Percentiles rank a stretch among this genome's conserved stretches.
Evolutionary conservation across 306 rosid genomes (phyloP).

Genomic region (Cucurbita moschata): DNA sequence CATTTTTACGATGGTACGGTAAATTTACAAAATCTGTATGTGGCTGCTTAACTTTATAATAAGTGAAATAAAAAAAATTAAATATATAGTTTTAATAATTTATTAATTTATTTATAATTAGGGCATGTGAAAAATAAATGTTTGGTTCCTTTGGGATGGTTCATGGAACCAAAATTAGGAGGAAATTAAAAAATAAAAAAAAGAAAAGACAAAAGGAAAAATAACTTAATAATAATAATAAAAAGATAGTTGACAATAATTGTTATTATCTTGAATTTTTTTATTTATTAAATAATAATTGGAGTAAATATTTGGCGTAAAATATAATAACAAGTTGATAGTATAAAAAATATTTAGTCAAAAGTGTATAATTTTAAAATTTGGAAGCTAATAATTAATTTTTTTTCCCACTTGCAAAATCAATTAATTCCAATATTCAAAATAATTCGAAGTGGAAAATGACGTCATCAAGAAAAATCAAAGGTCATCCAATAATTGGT

Average conservation of each 20-base stretch:
- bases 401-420: neutral
- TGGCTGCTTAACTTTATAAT: too few relatives aligned
- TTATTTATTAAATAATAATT: too few relatives aligned
- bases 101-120: too few relatives aligned
- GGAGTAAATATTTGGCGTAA: neutral
- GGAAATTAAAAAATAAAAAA: too few relatives aligned
- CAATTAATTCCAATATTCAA: neutral
- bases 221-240: too few relatives aligned
- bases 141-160: too few relatives aligned
- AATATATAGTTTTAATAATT: too few relatives aligned
- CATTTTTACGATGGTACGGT: too few relatives aligned
- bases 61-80: too few relatives aligned
- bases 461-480: neutral
- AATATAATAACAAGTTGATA: neutral
- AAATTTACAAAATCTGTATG: too few relatives aligned
- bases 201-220: too few relatives aligned
- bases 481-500: neutral
- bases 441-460: neutral
- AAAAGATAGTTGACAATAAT: neutral
- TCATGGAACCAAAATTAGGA: neutral
- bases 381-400: neutral
- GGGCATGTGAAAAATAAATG: neutral
- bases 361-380: neutral
- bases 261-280: neutral
- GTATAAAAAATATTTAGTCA: neutral